These are phyloP conservation scores for Entomortierella chlamydospora DNA, from an alignment of 192 early-diverging fungal species.

Conservation along the genomic window DNA sequence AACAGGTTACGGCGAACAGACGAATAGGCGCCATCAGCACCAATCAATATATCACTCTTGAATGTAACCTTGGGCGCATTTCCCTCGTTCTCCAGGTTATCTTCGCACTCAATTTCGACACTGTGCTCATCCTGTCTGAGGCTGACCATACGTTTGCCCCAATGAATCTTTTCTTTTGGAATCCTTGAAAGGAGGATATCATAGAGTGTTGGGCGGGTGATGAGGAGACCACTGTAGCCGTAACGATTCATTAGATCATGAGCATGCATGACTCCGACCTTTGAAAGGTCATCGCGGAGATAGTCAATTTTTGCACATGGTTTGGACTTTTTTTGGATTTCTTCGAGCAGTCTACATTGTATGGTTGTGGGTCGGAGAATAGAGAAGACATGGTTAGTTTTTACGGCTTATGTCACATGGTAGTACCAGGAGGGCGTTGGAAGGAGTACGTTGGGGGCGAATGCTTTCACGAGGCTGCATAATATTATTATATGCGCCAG, in stretches of 20 bases:
- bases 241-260: slow-evolving; percentile 3
- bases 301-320: slow-evolving; percentile 33
- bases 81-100: background rate
- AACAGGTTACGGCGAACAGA: slow-evolving; percentile 18
- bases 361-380: background rate
- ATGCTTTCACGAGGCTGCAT: no score
- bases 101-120: slow-evolving; percentile 3
- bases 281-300: slow-evolving; percentile 24
- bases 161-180: slow-evolving; percentile 19
- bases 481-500: no score
- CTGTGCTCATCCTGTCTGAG: slow-evolving; percentile 12
- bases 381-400: background rate
- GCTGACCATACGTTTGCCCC: slow-evolving; percentile 17
- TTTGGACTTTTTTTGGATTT: slow-evolving; percentile 4
- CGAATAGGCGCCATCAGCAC: slow-evolving; percentile 23
- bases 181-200: slow-evolving; percentile 21
- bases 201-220: slow-evolving; percentile 20
- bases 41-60: background rate
- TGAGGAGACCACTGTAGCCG: slow-evolving; percentile 25
- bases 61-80: background rate
- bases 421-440: no score
- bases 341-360: slow-evolving; percentile 11
- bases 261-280: slow-evolving; percentile 22
- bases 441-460: no score
- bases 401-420: no score